These are phyloP conservation scores for Phaeophleospora eucalypticola DNA, from an alignment of 2,329 filamentous ascomycete species.

Conservation along the genomic window DNA sequence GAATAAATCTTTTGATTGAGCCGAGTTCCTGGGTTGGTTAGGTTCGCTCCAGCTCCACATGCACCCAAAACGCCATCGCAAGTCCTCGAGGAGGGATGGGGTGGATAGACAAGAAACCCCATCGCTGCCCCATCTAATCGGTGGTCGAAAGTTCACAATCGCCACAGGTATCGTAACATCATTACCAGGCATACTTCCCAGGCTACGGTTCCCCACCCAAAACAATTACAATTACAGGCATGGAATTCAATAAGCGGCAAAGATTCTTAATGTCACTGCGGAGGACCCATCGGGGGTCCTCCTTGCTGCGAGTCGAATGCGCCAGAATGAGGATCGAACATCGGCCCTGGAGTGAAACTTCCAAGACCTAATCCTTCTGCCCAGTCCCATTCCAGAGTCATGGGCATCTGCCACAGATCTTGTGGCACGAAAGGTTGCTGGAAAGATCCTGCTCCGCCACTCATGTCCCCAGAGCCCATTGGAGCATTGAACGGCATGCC, in stretches of 20 bases:
- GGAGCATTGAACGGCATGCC: conserved; percentile 11
- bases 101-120: too few relatives aligned
- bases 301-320: conserved; percentile 1
- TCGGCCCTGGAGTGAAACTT: conserved; percentile 28
- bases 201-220: too few relatives aligned
- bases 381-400: conserved; percentile 92
- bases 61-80: too few relatives aligned
- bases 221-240: not conserved
- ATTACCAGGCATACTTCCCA: too few relatives aligned
- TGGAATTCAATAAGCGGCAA: not conserved
- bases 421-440: conserved; percentile 87
- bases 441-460: conserved; percentile 44
- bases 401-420: conserved; percentile 92
- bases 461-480: conserved; percentile 4
- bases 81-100: too few relatives aligned
- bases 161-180: too few relatives aligned
- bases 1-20: too few relatives aligned
- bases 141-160: too few relatives aligned
- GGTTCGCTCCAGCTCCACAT: too few relatives aligned
- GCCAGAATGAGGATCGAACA: conserved; percentile 7
- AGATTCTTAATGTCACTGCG: conserved; percentile 2
- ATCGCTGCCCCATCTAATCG: too few relatives aligned
- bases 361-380: conserved; percentile 41
- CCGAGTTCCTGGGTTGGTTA: too few relatives aligned
- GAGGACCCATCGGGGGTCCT: conserved; percentile 3